phyloP scores from a whole-genome alignment of 2,329 filamentous ascomycete genomes.

The Fusarium aywerte region DNA sequence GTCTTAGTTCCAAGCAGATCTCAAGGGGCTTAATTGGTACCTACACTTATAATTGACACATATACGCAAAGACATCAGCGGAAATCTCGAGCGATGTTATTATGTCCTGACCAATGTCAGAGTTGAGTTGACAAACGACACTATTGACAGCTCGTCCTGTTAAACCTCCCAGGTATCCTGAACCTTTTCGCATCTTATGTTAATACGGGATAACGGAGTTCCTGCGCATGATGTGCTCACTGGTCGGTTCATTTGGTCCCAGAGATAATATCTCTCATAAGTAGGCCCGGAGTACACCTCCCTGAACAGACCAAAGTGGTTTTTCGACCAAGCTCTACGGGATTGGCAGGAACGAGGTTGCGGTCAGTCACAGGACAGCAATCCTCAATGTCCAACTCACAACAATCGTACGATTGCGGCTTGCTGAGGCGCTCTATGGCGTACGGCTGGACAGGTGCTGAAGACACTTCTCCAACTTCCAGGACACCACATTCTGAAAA shows the following conservation, averaged over 20 bases:
- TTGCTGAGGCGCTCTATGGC: slow-evolving; percentile 20
- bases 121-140: not conserved
- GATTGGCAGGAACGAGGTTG: not conserved
- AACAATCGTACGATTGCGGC: slow-evolving; percentile 37
- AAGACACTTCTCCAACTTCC: slow-evolving; percentile 16
- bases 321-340: not conserved
- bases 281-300: not conserved
- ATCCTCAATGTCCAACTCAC: not conserved
- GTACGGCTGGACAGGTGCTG: slow-evolving; percentile 1
- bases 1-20: not conserved
- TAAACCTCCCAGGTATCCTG: not conserved
- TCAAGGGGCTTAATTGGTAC: not conserved
- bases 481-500: slow-evolving; percentile 14
- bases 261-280: not conserved
- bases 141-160: not conserved
- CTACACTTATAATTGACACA: not conserved
- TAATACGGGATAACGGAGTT: not conserved
- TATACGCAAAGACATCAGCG: not conserved
- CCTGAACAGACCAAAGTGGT: not conserved
- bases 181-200: not conserved
- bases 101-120: not conserved
- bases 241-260: not conserved
- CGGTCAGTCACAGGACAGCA: not conserved
- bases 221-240: not conserved
- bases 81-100: not conserved